Evolutionary conservation across 2,329 filamentous ascomycete genomes (phyloP), one percentile per base, ranked within the genome.

Genomic region (Rhinocladiella mackenziei): DNA sequence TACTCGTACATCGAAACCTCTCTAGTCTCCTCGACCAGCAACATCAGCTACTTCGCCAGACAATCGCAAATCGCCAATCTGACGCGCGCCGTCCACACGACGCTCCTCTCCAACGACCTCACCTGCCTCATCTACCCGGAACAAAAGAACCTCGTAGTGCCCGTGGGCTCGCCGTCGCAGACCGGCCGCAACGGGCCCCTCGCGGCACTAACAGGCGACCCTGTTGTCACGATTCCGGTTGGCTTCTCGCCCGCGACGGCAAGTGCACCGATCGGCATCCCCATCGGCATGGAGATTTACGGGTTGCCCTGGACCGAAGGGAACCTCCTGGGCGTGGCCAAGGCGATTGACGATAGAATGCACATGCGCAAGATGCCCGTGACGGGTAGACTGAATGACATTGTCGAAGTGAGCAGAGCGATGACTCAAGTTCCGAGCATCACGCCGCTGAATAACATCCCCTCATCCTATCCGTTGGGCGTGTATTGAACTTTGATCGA

Each of bases 281-380:
- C 80, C 0, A 71, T 84, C 28, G 80, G 81, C 0, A 74, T 83
- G 70, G 80, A 84, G 63, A 74, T 84, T 15, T 57, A 84, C 45
- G 78, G 80, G 0, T 55, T 66, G 47, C 72, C 72, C 3, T 81
- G 75, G 69, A 68, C 61, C 2, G 81, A 84, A 54, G 65, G 65
- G 28, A 70, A 68, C 53, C 58, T 82, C 48, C 58, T 82, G 34
- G 65, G 67, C 31, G 69, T 81, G 23, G 78, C 75, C n/a, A 72
- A 67, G 44, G 60, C 64, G 33, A 65, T 80, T 18, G 72, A 77
- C 55, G 58, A 63, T 32, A 53, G 76, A 33, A 60, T 66, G 15
- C 66, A 70, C 45, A 61, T 72, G 15, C 69, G 76, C 47, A 70
- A 55, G 53, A 60, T 66, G 46, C 77, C 78, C 23, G 48, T 56